Base-by-base conservation (phyloP, 106 monocot genomes). In the Dendrobium officinale region DNA sequence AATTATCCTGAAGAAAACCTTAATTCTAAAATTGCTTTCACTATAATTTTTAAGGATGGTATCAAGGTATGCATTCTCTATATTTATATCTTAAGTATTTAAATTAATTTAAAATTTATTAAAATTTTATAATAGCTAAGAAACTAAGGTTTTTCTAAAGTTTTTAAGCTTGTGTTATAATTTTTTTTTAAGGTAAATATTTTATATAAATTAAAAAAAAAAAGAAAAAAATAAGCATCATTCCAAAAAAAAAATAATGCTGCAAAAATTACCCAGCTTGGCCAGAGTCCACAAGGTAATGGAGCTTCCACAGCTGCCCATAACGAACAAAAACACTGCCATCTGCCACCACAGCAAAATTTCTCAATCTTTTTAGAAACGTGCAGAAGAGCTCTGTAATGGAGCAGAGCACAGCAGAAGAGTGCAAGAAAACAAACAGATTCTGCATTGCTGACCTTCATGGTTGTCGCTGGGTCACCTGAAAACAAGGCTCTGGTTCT, bases 401-500 rank as follows among this genome's bases (percentile, higher is more conserved):
- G n/a, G 51, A 8, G 29, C 17, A 6, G n/a, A 77, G 22, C 41
- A 66, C 4, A 56, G 58, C 26, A 47, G 19, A 22, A 43, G 44
- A 54, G 70, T 37, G 37, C 29, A 67, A 67, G 27, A 26, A 16
- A 64, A 27, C 16, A 76, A 26, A 4, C 11, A 6, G 20, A 3
- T 41, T 15, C 29, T 6, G 43, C 26, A 49, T 80, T 44, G n/a
- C 49, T 80, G 55, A 94, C 97, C 94, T 98, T 98, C 91, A 98
- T 91, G 13, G 94, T 95, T 15, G 92, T 98, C 29, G 89, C 82
- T 31, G 97, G 94, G 45, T 98, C 97, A 0, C 94, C 97, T 40
- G 92, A 98, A 81, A 98, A 95, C 45, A 98, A 89, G 5, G 89
- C 80, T 83, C 79, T 89, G 72, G 92, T 79, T 80, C 88, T 98